phyloP scores from a whole-genome alignment of 1,139 yeast genomes.

The Yamadazyma spencermartinsiae region DNA sequence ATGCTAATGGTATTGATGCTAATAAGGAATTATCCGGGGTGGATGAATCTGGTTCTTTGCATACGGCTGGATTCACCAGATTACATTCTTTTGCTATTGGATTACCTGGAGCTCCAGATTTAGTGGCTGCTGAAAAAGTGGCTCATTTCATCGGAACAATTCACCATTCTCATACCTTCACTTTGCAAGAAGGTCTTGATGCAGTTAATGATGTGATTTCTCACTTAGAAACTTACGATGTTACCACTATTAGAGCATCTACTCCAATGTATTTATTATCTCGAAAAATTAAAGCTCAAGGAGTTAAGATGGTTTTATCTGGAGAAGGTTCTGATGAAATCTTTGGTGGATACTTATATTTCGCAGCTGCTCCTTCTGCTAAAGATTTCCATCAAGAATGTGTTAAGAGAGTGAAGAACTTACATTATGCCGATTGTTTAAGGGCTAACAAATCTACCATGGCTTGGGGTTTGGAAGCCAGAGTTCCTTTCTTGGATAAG shows the following conservation, averaged over 20 bases:
- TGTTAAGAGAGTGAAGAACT: conserved; percentile 93
- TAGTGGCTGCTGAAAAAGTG: conserved; percentile 93
- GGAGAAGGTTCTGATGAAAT: conserved; percentile 99
- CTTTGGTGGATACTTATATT: conserved; percentile 97
- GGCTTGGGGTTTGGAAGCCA: conserved; percentile 99
- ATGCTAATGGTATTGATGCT: conserved; percentile 50
- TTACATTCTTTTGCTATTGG: conserved; percentile 97
- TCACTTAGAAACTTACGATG: conserved; percentile 97
- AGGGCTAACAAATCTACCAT: conserved; percentile 99
- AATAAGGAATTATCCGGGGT: conserved; percentile 81
- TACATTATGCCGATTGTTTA: conserved; percentile 94
- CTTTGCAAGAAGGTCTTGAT: conserved; percentile 94
- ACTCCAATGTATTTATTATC: conserved; percentile 97
- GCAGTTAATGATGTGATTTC: conserved; percentile 91
- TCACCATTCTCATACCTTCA: conserved; percentile 97
- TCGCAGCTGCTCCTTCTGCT: conserved; percentile 93
- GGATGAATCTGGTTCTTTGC: conserved; percentile 82
- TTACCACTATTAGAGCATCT: conserved; percentile 97
- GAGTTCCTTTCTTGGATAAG: conserved; percentile 98
- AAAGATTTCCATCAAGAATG: conserved; percentile 93
- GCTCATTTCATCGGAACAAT: conserved; percentile 93
- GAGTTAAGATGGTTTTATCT: conserved; percentile 97
- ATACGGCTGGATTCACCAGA: conserved; percentile 76
- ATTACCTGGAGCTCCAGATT: conserved; percentile 96
- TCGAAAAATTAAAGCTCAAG: conserved; percentile 97